Base-by-base conservation (phyloP, 148 eudicot species). In the Vaccinium darrowii region DNA sequence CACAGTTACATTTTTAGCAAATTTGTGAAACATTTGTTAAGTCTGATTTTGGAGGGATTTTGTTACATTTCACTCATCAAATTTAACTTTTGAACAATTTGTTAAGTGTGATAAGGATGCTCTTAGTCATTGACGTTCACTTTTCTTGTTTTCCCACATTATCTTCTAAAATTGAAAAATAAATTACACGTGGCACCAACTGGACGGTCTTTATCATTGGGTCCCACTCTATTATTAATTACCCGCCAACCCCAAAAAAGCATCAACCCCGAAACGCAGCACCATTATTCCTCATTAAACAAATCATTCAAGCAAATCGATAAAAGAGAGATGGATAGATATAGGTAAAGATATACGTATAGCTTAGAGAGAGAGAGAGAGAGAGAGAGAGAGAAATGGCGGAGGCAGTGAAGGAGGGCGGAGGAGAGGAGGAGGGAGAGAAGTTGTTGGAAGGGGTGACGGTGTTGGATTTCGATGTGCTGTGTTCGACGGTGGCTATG, bases 401-500 rank as follows among this genome's bases (percentile, higher is more conserved):
- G 83, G 19, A 78, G 82, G 85, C 5, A 78, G 69, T 23, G 50
- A 84, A 16, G 86, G 89, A 69, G 85, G 4, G 81, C 19, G 56
- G 86, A 12, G 86, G 90, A 76, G 90, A 76, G 53, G 95, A 91
- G 88, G 94, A 93, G 85, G 92, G 91, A 91, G 87, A 89, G 88
- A 86, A 78, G 84, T 90, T 94, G 83, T 80, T 89, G 84, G 96
- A 90, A 58, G 89, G 91, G 4, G 84, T 85, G 54, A 18, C 93
- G 15, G 93, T 93, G 27, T 80, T 97, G 91, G 98, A 97, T 89
- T 94, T 97, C 86, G 94, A 97, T 76, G 57, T 89, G 89, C 87
- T 97, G 33, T 97, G 99, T 84, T 89, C 99, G 21, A 90, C 93
- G 62, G 99, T 94, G 85, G 99, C 94, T 49, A 86, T 90, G 93